Conservation (phyloP, 305 asterid species). For the Fraxinus floribunda region DNA sequence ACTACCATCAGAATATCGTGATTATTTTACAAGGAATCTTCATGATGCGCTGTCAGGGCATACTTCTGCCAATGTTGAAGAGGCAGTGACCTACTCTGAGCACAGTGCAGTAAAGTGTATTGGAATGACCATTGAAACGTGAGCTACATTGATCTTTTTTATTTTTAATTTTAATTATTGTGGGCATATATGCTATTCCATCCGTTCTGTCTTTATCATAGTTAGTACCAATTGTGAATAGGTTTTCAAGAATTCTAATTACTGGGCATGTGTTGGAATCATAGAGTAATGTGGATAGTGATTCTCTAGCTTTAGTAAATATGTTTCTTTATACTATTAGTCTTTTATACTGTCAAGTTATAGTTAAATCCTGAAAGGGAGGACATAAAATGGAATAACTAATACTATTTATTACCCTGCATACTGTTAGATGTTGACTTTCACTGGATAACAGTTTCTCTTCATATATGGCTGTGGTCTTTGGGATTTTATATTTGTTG, state of each 20-base stretch:
- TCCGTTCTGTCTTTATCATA: background rate
- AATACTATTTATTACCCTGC: background rate
- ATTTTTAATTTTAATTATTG: background rate
- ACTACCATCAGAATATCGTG: constrained; percentile 91
- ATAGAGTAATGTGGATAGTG: background rate
- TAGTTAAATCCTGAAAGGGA: background rate
- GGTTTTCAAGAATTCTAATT: constrained; percentile 2
- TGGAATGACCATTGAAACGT: constrained; percentile 99
- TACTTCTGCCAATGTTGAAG: constrained; percentile 93
- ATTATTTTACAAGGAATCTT: constrained; percentile 81
- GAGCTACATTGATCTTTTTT: constrained; percentile 25
- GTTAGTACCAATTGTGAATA: constrained; percentile 5
- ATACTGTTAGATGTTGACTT: constrained; percentile 1
- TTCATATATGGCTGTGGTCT: background rate
- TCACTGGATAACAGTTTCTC: background rate
- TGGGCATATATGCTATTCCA: background rate
- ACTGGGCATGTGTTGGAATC: background rate
- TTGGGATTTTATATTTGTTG: constrained; percentile 1
- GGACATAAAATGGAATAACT: background rate
- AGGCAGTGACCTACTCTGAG: constrained; percentile 93
- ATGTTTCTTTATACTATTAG: background rate
- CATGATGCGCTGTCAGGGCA: constrained; percentile 98
- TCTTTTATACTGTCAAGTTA: background rate
- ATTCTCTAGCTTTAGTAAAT: constrained; percentile 17
- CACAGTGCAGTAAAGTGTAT: constrained; percentile 91